Conservation (phyloP, 2,329 filamentous ascomycete species). For the Fusarium tricinctum region DNA sequence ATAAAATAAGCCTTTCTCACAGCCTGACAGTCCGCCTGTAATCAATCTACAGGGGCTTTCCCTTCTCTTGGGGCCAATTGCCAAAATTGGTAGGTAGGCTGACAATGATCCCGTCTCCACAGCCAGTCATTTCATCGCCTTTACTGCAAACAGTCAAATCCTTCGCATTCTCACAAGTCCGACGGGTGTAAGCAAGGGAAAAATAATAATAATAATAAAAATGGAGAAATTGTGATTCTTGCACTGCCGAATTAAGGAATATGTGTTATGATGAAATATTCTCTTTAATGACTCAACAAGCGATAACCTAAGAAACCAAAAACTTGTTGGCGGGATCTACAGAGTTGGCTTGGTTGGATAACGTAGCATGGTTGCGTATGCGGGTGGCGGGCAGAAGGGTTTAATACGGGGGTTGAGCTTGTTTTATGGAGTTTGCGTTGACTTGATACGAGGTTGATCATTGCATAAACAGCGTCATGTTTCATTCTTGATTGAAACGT, state of each 20-base stretch:
- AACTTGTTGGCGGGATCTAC: constrained; percentile 18
- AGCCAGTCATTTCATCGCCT: constrained; percentile 15
- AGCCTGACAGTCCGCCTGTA: constrained; percentile 36
- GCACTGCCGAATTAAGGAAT: constrained; percentile 4
- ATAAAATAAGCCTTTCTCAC: constrained; percentile 23
- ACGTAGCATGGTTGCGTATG: constrained; percentile 39
- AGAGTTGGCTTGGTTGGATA: constrained; percentile 12
- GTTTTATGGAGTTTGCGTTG: constrained; percentile 33
- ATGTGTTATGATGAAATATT: constrained; percentile 12
- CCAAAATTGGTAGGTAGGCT: constrained; percentile 39
- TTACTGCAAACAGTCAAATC: constrained; percentile 18
- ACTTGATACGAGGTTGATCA: constrained; percentile 36
- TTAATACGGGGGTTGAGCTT: constrained; percentile 34
- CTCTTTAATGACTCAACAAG: constrained; percentile 13
- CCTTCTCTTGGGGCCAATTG: constrained; percentile 22
- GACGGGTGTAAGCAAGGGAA: constrained; percentile 11
- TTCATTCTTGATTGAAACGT: constrained; percentile 40
- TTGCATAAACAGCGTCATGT: constrained; percentile 30
- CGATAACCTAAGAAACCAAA: constrained; percentile 1
- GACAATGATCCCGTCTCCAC: background rate
- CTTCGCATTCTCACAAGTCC: constrained; percentile 10
- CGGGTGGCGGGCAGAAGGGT: constrained; percentile 27
- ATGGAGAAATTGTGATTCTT: background rate
- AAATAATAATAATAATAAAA: too few species aligned
- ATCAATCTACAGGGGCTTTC: constrained; percentile 26